Evolutionary conservation across 2,329 filamentous ascomycete genomes (phyloP).

Genomic region (Stenocarpella maydis): DNA sequence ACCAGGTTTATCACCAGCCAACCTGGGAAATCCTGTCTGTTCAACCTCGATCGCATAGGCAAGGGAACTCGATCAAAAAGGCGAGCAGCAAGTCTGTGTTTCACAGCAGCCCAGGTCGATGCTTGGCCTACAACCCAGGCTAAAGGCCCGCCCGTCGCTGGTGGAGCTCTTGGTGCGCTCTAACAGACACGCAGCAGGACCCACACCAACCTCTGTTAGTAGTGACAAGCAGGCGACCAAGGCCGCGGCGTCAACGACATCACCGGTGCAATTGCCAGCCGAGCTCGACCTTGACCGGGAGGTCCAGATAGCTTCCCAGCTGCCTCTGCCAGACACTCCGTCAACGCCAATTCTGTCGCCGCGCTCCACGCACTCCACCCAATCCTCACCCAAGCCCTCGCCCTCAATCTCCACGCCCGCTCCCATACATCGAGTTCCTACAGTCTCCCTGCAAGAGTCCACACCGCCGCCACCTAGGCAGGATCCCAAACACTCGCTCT

Average conservation of each 20-base stretch:
- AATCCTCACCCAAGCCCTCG: conserved; percentile 42
- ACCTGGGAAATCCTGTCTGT: neutral
- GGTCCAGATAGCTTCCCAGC: conserved; percentile 47
- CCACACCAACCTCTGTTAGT: conserved; percentile 22
- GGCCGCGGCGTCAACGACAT: conserved; percentile 40
- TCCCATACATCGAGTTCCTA: conserved; percentile 42
- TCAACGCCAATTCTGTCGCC: conserved; percentile 43
- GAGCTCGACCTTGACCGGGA: conserved; percentile 33
- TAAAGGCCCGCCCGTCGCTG: conserved; percentile 62
- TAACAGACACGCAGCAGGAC: conserved; percentile 38
- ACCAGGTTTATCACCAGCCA: neutral
- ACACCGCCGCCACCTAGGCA: conserved; percentile 44
- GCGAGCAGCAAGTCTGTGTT: conserved; percentile 8
- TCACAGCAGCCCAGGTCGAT: conserved; percentile 47
- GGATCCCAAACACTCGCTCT: conserved; percentile 39
- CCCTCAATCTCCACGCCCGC: conserved; percentile 43
- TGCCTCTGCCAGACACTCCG: conserved; percentile 53
- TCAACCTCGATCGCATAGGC: neutral
- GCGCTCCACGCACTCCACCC: conserved; percentile 45
- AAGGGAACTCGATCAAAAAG: conserved; percentile 4
- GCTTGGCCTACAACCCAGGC: conserved; percentile 57
- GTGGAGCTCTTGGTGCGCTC: conserved; percentile 58
- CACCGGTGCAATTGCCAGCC: conserved; percentile 38
- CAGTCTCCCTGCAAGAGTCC: conserved; percentile 32
- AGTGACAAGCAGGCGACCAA: conserved; percentile 12